A percentile compares a stretch with the other conserved stretches of the same genome.
Conservation (phyloP, 768 basidiomycete species). For the Kwoniella bestiolae region DNA sequence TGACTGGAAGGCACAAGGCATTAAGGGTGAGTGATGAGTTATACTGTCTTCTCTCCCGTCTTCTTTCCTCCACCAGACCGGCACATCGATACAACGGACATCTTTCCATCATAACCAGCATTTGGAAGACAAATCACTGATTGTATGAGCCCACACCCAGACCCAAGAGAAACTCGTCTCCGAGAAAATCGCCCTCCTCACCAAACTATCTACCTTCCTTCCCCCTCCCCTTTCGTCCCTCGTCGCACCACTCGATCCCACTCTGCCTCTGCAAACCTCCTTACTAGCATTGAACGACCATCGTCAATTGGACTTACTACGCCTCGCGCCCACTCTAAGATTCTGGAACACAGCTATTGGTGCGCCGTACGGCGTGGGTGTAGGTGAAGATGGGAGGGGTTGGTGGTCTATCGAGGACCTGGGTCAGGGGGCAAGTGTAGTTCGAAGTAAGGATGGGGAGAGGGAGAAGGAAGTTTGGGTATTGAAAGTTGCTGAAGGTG, state of each 20-base stretch:
- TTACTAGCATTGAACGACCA: conserved; percentile 6
- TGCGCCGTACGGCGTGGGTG: conserved; percentile 10
- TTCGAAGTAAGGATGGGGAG: conserved; percentile 29
- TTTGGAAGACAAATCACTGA: background rate
- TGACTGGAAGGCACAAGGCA: conserved; percentile 48
- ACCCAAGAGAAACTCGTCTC: conserved; percentile 36
- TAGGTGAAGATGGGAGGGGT: conserved; percentile 18
- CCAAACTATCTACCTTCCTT: conserved; percentile 44
- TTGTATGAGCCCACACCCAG: conserved; percentile 16
- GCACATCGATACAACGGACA: too few species aligned
- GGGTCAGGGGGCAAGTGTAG: conserved; percentile 48
- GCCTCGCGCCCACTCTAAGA: conserved; percentile 17
- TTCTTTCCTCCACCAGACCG: background rate
- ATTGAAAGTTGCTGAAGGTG: conserved; percentile 27
- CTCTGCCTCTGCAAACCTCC: conserved; percentile 5
- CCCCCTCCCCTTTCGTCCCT: conserved; percentile 45
- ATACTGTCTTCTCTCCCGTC: background rate
- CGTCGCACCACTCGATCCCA: conserved; percentile 19
- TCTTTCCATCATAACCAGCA: too few species aligned
- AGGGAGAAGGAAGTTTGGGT: conserved; percentile 48
- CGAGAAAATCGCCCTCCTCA: conserved; percentile 37
- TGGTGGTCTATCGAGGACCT: conserved; percentile 52
- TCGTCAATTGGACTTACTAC: conserved; percentile 18
- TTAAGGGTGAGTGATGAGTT: conserved; percentile 39
- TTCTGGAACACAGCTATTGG: conserved; percentile 31